These are phyloP conservation scores for Yamadazyma dushanensis DNA, from an alignment of 1,139 yeast species.

Conservation along the genomic window DNA sequence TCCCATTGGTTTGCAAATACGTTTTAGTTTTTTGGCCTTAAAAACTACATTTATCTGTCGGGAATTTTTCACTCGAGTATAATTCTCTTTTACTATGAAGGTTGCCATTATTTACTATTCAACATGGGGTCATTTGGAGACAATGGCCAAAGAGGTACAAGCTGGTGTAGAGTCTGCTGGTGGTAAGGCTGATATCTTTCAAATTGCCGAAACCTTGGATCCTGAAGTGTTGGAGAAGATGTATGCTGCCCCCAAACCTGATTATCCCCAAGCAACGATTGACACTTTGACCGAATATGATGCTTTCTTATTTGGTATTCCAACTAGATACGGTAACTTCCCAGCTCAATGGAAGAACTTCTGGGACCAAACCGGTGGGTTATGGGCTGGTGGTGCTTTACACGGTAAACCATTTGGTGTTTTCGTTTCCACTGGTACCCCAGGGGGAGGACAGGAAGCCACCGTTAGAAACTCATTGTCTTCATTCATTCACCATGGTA, in stretches of 20 bases:
- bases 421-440: constrained; percentile 37
- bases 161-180: constrained; percentile 40
- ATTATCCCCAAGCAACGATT: constrained; percentile 32
- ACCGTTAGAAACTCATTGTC: constrained; percentile 36
- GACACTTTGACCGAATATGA: constrained; percentile 35
- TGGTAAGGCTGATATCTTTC: constrained; percentile 37
- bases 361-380: constrained; percentile 42
- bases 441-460: constrained; percentile 43
- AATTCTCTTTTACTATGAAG: constrained; percentile 4
- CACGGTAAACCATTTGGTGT: constrained; percentile 40
- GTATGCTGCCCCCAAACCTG: constrained; percentile 35
- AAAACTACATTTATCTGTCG: too few relatives aligned
- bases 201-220: constrained; percentile 37
- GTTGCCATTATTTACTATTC: constrained; percentile 73
- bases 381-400: constrained; percentile 38
- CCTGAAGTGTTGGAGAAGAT: constrained; percentile 27
- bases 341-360: constrained; percentile 42
- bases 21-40: not conserved
- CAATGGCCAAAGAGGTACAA: constrained; percentile 21
- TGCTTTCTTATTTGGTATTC: constrained; percentile 40
- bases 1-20: not conserved
- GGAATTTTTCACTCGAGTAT: too few relatives aligned
- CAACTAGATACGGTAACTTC: constrained; percentile 40
- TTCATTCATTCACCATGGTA: constrained; percentile 38
- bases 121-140: constrained; percentile 68